Evolutionary conservation across 306 rosid species (phyloP), one percentile per base, ranked within the genome.

Genomic region (Adenanthera pavonina): DNA sequence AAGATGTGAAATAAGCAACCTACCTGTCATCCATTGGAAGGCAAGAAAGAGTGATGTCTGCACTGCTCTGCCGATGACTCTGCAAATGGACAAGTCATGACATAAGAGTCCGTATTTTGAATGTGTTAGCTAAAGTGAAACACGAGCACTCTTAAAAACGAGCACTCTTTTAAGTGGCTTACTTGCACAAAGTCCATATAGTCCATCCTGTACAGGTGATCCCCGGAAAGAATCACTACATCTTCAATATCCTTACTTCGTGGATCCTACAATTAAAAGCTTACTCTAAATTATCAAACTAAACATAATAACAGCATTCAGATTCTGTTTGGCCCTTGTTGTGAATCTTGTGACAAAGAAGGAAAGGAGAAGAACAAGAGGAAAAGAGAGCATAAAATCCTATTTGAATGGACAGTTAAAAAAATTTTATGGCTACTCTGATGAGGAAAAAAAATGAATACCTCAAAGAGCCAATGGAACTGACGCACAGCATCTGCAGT

Each of bases 391-490:
- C 46, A 41, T 41, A 41, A 41, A 41, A 41, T 41, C 7, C 46
- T 41, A 41, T 4, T 41, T 41, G 46, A 7, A 41, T 41, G 46
- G 46, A 41, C 46, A 41, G 46, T 41, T 10, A 25, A 1, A 30
- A 30, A 60, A 38, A 62, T 15, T 47, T 6, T 20, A 40, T 56
- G 44, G 70, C 20, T 59, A 36, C 48, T 80, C 51, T 47, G 17
- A 54, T 41, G 34, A 20, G 64, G 20, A 48, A 59, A 30, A 34
- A 48, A 65, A 30, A 30, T 69, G 38, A 51, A 72, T 83, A 92
- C 98, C 98, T 95, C 98, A 81, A 95, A 95, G 79, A 92, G 97
- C 97, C 98, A 95, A 82, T 95, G 97, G 88, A 95, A 95, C 82
- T 95, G 99, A n/a, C 99, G 57, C 64, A 93, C 97, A n/a, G 99